Evolutionary conservation across 148 eudicot species (phyloP).

Genomic region (Chenopodium berlandieri): DNA sequence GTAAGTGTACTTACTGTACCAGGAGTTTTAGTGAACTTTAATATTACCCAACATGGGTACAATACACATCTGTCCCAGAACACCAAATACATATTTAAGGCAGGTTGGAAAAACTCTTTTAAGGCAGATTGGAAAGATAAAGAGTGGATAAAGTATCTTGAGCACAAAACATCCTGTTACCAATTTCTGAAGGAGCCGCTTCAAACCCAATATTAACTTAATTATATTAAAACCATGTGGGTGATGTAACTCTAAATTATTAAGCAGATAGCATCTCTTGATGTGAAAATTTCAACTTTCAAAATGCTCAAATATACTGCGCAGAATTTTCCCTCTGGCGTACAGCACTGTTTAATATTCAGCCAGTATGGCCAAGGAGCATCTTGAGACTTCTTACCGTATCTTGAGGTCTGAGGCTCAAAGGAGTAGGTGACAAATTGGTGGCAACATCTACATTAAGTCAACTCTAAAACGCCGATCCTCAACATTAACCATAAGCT

Average conservation of each 20-base stretch:
- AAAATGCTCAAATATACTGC: not conserved
- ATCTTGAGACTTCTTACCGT: not conserved
- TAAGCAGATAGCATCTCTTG: not conserved
- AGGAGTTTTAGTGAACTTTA: not conserved
- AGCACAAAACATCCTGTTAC: not conserved
- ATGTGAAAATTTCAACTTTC: not conserved
- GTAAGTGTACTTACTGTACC: too few relatives aligned
- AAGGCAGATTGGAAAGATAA: not conserved
- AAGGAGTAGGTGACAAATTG: not conserved
- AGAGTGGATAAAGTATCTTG: not conserved
- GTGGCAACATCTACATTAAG: not conserved
- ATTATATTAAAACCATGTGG: not conserved
- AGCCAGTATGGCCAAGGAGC: not conserved
- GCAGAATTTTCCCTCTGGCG: not conserved
- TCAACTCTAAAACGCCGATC: not conserved
- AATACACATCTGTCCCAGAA: not conserved
- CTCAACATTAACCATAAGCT: not conserved
- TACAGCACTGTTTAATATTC: not conserved
- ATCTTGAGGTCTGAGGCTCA: not conserved
- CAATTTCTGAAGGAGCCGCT: not conserved
- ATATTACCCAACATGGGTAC: not conserved
- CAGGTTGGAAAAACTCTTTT: not conserved
- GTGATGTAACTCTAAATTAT: too few relatives aligned
- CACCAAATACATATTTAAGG: not conserved
- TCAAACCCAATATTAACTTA: not conserved